phyloP scores from a whole-genome alignment of 2,329 filamentous ascomycete species.

The Ceratocystiopsis sp. region DNA sequence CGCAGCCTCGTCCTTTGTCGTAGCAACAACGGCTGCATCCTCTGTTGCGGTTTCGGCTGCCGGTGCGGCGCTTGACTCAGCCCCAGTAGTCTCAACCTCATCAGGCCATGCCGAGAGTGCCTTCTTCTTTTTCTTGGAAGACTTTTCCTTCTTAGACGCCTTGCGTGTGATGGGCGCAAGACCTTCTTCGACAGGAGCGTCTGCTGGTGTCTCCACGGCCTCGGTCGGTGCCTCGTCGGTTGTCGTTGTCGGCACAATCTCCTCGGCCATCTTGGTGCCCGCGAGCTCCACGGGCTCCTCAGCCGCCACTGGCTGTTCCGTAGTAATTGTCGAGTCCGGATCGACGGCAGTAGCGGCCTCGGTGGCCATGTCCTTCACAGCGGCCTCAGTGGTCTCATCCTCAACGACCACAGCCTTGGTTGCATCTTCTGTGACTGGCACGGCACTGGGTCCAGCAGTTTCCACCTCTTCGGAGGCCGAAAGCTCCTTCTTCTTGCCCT shows the following conservation, averaged over 20 bases:
- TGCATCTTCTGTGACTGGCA: no score
- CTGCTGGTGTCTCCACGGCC: background rate
- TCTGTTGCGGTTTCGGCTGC: no score
- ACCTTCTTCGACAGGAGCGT: background rate
- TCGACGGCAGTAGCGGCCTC: background rate
- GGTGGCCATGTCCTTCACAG: background rate
- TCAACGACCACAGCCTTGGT: no score
- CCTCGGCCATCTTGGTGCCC: no score
- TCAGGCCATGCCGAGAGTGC: background rate
- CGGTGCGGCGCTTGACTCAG: no score
- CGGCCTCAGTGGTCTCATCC: background rate
- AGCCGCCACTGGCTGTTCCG: no score
- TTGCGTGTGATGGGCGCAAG: background rate
- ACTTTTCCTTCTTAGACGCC: conserved; percentile 6
- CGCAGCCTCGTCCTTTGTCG: no score
- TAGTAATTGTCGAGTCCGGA: background rate
- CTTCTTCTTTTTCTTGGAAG: background rate
- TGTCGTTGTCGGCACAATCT: background rate
- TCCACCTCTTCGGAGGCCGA: no score
- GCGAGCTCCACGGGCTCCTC: no score
- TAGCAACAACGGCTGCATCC: no score
- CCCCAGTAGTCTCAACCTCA: no score
- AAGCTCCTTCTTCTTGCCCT: background rate
- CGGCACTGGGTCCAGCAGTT: no score
- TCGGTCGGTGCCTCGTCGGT: background rate